These are phyloP conservation scores for Lagenidium giganteum DNA, from an alignment of 352 stramenopile genomes.

Conservation along the genomic window DNA sequence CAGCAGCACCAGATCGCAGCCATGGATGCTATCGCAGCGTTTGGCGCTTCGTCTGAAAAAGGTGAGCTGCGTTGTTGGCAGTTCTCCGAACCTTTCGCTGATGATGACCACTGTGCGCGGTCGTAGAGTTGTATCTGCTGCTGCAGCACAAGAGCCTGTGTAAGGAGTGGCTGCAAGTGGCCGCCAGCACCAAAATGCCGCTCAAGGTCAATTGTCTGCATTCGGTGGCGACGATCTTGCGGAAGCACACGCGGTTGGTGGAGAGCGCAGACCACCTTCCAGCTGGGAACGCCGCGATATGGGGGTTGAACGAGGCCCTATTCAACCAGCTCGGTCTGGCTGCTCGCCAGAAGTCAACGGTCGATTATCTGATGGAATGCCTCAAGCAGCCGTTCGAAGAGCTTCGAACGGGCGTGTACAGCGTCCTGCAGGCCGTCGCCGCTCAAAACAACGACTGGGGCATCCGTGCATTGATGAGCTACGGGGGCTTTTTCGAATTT, in stretches of 20 bases:
- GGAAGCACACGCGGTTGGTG: constrained; percentile 35
- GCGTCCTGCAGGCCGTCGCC: constrained; percentile 70
- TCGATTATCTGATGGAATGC: constrained; percentile 67
- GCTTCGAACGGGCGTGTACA: constrained; percentile 69
- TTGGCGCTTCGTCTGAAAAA: constrained; percentile 75
- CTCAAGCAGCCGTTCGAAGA: constrained; percentile 83
- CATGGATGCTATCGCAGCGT: constrained; percentile 79
- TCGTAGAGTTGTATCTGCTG: constrained; percentile 58
- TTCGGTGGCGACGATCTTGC: constrained; percentile 53
- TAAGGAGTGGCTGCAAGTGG: constrained; percentile 49
- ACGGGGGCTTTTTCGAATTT: constrained; percentile 84
- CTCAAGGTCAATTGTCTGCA: constrained; percentile 78
- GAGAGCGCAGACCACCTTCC: constrained; percentile 26
- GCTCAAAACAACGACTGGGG: constrained; percentile 79
- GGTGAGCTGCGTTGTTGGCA: constrained; percentile 25
- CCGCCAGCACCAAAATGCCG: constrained; percentile 54
- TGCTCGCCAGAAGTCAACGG: constrained; percentile 42
- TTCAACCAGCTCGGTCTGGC: constrained; percentile 61
- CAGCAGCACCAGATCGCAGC: constrained; percentile 73
- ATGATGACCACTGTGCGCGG: too few relatives aligned
- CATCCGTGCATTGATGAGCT: constrained; percentile 52
- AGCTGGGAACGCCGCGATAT: constrained; percentile 55
- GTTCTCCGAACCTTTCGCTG: too few relatives aligned
- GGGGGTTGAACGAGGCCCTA: constrained; percentile 56
- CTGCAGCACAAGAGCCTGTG: constrained; percentile 67